Percentiles rank a stretch among this genome's conserved stretches.
Conservation (phyloP, 2,329 filamentous ascomycete genomes). For the Botrytis pseudocinerea region DNA sequence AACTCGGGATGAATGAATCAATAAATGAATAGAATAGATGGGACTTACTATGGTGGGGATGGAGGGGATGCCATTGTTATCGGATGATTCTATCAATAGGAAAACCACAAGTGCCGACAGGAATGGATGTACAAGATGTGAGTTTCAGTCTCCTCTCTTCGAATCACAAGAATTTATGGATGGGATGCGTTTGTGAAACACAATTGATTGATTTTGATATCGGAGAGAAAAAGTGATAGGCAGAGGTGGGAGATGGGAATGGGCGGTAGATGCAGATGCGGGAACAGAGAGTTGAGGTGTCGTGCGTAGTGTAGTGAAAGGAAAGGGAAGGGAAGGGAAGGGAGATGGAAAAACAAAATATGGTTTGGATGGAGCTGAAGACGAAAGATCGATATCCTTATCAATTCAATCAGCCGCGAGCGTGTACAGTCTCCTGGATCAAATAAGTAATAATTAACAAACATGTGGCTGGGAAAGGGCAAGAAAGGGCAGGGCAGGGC, state of each 20-base stretch:
- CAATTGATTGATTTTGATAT: neutral
- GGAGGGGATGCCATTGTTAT: conserved; percentile 22
- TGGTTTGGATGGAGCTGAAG: neutral
- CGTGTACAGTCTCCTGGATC: neutral
- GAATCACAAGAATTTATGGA: neutral
- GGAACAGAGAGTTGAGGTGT: neutral
- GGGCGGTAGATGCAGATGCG: neutral
- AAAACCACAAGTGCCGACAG: neutral
- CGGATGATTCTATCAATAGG: neutral
- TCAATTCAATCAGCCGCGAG: too few species aligned
- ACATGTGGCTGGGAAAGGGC: conserved; percentile 23
- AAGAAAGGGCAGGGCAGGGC: neutral
- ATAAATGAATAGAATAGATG: neutral
- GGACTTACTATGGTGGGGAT: conserved; percentile 25
- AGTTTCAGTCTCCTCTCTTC: neutral
- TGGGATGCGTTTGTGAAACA: neutral
- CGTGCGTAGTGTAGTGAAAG: neutral
- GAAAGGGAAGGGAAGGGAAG: too few species aligned
- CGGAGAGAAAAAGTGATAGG: neutral
- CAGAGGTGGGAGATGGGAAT: neutral
- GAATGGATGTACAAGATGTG: neutral
- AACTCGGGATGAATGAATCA: neutral
- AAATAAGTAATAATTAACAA: conserved; percentile 4
- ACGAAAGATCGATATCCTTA: too few species aligned
- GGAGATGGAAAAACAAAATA: neutral